Base-by-base conservation (phyloP, 768 basidiomycete genomes). In the Pleurotus salmoneostramineus region DNA sequence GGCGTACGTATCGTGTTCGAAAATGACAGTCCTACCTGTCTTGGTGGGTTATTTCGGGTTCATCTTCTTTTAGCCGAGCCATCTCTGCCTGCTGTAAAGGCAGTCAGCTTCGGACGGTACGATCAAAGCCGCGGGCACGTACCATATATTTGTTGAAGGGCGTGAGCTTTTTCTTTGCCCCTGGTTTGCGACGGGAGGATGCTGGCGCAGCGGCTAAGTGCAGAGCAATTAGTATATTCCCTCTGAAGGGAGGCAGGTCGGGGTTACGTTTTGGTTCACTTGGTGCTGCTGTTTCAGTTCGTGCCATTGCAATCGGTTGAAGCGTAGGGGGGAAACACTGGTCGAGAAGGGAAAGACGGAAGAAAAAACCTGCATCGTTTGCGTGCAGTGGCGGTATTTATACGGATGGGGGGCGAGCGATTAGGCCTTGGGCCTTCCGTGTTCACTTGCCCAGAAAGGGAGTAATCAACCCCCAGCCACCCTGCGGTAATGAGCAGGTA, bases 91-190 rank as follows among this genome's bases (percentile, higher is more conserved):
- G 83, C 88, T 91, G 36, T 17, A 12, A 17, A 49, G 31, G 33
- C 45, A 48, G 3, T n/a, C 12, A 14, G 14, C 33, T 6, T 46
- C 49, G 15, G 44, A 46, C 2, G 12, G 7, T 34, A 47, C 12
- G 21, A 45, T 14, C 21, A 52, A 37, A 35, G 44, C 6, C 33
- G 27, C 50, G n/a, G 11, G 14, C 6, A 36, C 74, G 57, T 60
- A 79, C 81, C 79, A 83, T 81, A 69, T 87, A 93, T 69, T 86
- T 88, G 69, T 92, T 92, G 73, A 88, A 93, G 11, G 82, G 79
- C 36, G 84, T 85, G 48, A 89, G 74, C 69, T 87, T 77, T 82
- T 89, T 69, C 78, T 81, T 66, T 73, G 71, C 76, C 44, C 62
- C 73, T 15, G 81, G 7, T 15, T 15, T 78, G 14, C 77, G 75